Percentiles rank a stretch among this genome's conserved stretches.
These are phyloP conservation scores for Pseudopithomyces maydicus DNA, from an alignment of 2,329 filamentous ascomycete species.

Conservation along the genomic window DNA sequence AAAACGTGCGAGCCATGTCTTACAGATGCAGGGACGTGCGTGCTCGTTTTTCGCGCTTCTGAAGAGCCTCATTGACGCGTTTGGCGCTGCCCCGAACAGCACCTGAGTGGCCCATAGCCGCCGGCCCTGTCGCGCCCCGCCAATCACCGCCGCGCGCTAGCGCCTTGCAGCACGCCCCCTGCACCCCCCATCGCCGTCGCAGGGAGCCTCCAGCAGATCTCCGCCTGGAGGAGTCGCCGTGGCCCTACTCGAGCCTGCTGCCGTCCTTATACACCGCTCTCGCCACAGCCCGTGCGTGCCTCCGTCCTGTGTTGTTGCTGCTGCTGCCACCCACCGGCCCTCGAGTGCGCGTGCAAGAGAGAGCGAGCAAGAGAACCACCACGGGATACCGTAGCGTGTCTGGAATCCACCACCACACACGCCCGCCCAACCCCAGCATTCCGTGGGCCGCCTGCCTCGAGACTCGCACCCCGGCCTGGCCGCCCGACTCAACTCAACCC, in stretches of 20 bases:
- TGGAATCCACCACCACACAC: background rate
- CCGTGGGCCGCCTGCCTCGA: background rate
- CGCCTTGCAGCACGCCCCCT: background rate
- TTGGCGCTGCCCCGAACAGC: conserved; percentile 18
- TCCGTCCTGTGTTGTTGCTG: conserved; percentile 25
- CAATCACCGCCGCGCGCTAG: conserved; percentile 16
- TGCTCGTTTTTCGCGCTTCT: conserved; percentile 33
- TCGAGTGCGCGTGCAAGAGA: background rate
- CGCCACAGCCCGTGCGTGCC: conserved; percentile 27
- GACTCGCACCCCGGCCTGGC: background rate
- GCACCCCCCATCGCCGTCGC: conserved; percentile 7
- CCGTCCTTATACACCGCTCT: conserved; percentile 38
- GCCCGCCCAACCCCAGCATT: background rate
- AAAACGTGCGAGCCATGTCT: conserved; percentile 36
- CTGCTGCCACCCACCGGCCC: conserved; percentile 15
- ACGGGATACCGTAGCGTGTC: background rate
- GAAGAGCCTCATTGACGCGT: conserved; percentile 21
- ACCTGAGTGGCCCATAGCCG: conserved; percentile 13
- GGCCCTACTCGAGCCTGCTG: conserved; percentile 20
- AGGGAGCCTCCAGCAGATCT: conserved; percentile 29
- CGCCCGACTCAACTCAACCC: background rate
- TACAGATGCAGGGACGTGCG: conserved; percentile 29
- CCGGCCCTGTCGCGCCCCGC: conserved; percentile 1
- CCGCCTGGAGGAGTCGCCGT: conserved; percentile 21
- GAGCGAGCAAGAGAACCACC: too few species aligned